phyloP scores from a whole-genome alignment of 768 basidiomycete species.

The Auricularia cornea region DNA sequence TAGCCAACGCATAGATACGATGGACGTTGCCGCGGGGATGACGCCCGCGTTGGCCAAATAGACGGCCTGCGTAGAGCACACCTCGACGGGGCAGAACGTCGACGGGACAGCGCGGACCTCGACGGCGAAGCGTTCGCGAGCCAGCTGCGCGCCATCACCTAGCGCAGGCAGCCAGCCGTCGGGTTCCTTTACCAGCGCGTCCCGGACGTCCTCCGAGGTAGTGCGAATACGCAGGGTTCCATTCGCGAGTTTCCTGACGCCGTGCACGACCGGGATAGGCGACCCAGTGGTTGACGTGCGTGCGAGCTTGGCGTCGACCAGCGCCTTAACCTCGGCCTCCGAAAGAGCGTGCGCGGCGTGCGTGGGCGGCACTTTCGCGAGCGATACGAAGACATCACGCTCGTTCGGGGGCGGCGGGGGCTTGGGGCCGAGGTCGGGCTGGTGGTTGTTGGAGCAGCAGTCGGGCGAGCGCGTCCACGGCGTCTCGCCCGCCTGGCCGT shows the following conservation, averaged over 20 bases:
- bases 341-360: no score
- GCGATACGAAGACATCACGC: no score
- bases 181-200: background rate
- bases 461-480: no score
- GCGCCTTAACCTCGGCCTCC: no score
- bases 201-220: no score
- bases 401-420: no score
- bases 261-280: background rate
- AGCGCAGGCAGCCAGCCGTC: background rate
- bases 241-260: background rate
- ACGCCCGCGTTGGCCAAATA: background rate
- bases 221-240: background rate
- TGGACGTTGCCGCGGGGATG: background rate
- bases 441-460: no score
- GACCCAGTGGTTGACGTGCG: no score
- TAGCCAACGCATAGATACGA: background rate
- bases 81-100: background rate
- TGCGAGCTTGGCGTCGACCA: no score
- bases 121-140: background rate
- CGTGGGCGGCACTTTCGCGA: no score
- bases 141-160: background rate
- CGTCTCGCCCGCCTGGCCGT: no score
- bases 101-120: background rate
- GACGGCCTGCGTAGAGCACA: background rate
- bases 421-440: no score